Conservation (phyloP, 163 green algal genomes). For the Volvox carteri region DNA sequence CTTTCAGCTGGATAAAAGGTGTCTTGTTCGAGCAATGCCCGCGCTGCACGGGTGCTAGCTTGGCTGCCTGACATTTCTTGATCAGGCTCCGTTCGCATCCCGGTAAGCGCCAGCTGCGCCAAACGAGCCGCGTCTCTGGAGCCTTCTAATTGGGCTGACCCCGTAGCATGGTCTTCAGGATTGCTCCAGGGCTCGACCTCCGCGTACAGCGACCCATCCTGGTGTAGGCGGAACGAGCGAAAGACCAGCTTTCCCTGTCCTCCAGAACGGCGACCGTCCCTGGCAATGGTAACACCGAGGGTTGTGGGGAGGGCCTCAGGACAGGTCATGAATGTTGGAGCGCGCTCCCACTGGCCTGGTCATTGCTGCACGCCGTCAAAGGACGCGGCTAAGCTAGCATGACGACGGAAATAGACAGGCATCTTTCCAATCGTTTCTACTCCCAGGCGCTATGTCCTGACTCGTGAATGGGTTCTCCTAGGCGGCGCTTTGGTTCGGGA, state of each 20-base stretch:
- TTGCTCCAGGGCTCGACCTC: conserved; percentile 4
- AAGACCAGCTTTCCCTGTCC: neutral
- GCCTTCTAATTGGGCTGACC: neutral
- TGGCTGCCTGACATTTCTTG: neutral
- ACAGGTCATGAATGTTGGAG: too few species aligned
- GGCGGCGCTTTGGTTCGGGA: too few species aligned
- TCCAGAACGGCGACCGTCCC: neutral
- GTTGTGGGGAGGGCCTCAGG: too few species aligned
- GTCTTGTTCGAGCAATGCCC: conserved; percentile 5
- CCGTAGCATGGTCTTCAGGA: neutral
- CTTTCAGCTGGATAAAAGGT: neutral
- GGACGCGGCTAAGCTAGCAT: too few species aligned
- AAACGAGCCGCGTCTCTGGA: neutral
- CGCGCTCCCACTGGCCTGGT: too few species aligned
- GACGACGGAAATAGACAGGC: too few species aligned
- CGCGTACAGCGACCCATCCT: conserved; percentile 32
- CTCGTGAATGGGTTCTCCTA: too few species aligned
- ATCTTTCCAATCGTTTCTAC: too few species aligned
- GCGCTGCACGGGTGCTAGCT: neutral
- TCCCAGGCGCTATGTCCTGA: too few species aligned
- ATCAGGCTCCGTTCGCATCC: neutral
- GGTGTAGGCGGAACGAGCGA: conserved; percentile 30
- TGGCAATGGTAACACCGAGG: too few species aligned
- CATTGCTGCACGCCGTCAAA: too few species aligned
- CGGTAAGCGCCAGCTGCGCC: too few species aligned